A percentile compares a stretch with the other conserved stretches of the same genome.
These are phyloP conservation scores for Taxawa tesnikishii DNA, from an alignment of 2,329 filamentous ascomycete species.

Conservation along the genomic window DNA sequence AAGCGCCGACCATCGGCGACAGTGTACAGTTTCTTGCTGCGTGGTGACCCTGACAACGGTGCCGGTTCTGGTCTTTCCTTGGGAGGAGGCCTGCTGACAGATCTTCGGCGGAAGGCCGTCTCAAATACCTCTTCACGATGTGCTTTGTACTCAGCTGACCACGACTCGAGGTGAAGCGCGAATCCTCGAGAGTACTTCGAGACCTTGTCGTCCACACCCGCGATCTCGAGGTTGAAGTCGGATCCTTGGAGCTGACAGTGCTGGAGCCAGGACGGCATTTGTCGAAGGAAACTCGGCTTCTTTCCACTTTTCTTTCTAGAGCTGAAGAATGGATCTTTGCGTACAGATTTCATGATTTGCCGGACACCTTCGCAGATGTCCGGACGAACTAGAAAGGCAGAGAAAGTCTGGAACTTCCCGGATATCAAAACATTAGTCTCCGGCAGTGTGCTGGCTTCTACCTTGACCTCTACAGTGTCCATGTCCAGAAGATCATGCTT, in stretches of 20 bases:
- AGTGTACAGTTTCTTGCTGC: conserved; percentile 31
- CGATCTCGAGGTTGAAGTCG: conserved; percentile 82
- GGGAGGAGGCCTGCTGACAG: conserved; percentile 55
- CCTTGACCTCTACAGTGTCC: conserved; percentile 76
- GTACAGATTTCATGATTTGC: conserved; percentile 78
- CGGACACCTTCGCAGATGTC: conserved; percentile 89
- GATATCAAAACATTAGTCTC: conserved; percentile 72
- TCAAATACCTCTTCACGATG: conserved; percentile 52
- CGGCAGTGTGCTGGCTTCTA: conserved; percentile 72
- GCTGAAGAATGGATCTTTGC: conserved; percentile 38
- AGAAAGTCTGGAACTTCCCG: conserved; percentile 74
- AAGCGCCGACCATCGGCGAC: conserved; percentile 65
- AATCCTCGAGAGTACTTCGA: conserved; percentile 72
- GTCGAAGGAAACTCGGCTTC: conserved; percentile 61
- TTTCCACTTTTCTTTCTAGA: conserved; percentile 13
- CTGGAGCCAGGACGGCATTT: conserved; percentile 71
- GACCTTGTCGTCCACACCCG: conserved; percentile 73
- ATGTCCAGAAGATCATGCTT: conserved; percentile 80
- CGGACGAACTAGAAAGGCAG: conserved; percentile 76
- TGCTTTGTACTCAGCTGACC: conserved; percentile 79
- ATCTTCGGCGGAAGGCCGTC: conserved; percentile 49
- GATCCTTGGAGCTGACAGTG: conserved; percentile 76
- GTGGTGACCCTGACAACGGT: conserved; percentile 19
- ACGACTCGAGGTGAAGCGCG: conserved; percentile 75
- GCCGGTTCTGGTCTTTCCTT: conserved; percentile 14